phyloP scores from a whole-genome alignment of 257 asterid genomes.

The Dorcoceras hygrometricum region DNA sequence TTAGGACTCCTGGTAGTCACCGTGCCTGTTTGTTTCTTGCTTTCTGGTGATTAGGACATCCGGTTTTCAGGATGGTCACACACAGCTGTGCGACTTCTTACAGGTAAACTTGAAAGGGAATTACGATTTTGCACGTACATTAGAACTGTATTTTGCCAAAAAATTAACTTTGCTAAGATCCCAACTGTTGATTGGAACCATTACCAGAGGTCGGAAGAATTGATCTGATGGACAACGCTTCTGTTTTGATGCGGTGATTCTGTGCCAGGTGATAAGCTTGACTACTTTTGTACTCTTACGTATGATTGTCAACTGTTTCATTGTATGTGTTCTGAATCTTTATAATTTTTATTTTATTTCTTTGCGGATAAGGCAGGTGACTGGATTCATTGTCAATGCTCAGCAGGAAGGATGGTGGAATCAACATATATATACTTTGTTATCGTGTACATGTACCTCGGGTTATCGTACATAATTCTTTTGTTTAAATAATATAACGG shows the following conservation, averaged over 20 bases:
- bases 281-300: background rate
- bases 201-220: background rate
- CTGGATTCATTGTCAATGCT: background rate
- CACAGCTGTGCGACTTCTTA: background rate
- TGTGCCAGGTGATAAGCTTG: background rate
- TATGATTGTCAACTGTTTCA: background rate
- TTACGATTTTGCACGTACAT: background rate
- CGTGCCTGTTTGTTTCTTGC: background rate
- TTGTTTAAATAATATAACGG: no score
- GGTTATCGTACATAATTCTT: no score
- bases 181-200: background rate
- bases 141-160: background rate
- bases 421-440: no score
- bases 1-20: background rate
- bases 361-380: background rate
- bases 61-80: slow-evolving; percentile 7
- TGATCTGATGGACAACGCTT: background rate
- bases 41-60: slow-evolving; percentile 12
- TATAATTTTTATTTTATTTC: no score
- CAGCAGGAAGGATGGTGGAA: background rate
- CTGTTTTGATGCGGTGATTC: background rate
- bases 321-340: background rate
- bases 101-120: slow-evolving; percentile 17
- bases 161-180: background rate
- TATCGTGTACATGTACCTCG: no score